Base-by-base conservation (phyloP, 208 protist genomes). In the Herpetomonas samuelpessoai region DNA sequence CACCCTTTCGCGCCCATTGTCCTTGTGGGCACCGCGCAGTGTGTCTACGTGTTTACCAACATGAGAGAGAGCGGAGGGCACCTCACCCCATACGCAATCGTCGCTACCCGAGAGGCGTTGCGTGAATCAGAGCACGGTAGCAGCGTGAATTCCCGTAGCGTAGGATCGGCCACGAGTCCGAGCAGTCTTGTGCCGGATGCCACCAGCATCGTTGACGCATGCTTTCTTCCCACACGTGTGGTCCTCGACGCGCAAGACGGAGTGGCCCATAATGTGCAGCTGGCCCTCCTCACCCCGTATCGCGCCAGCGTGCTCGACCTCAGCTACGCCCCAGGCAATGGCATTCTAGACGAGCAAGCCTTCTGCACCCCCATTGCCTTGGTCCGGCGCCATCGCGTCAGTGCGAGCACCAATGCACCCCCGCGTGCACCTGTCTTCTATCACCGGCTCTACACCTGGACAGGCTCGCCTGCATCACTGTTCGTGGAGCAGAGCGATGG, bases 1-100 rank as follows among this genome's bases (percentile, higher is more conserved):
- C 68, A 80, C 48, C 74, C 74, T 9, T 70, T 80, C 1, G 74
- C 74, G 4, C 74, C 74, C 6, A 61, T 80, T 1, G 54, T 80
- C 28, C 19, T 75, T 28, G 18, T 65, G 12, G 26, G 70, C 16
- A 54, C 68, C 14, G 57, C 60, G 30, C 31, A 50, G 4, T 35
- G 66, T 1, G 56, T 80, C 45, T 62, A 72, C 41, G 68, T 80
- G 21, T 80, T 59, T 31, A 56, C 52, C 26, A 19, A 74, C n/a
- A 22, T 63, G 25, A 53, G 60, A 18, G 56, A 58, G n/a, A 57
- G 29, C 14, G 28, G 55, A 3, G 44, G 56, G 21, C 44, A 22
- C 44, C 44, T 48, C 10, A 3, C 4, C 10, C 44, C 44, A 22
- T 19, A 48, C 44, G 18, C 44, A 10, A 48, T 48, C 18, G 19